Conservation (phyloP, 345 rosid species). For the Populus ilicifolia region DNA sequence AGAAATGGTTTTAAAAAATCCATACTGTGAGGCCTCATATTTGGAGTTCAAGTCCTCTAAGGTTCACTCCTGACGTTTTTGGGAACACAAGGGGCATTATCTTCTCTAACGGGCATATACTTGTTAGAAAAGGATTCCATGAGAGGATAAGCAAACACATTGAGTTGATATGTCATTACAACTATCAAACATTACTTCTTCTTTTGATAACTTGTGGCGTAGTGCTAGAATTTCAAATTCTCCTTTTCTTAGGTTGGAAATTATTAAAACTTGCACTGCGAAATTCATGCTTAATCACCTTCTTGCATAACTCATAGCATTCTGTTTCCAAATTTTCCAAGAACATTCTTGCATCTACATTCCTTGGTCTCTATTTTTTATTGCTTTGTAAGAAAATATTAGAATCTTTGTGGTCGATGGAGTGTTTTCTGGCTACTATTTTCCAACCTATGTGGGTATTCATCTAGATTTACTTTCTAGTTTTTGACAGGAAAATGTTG, state of each 20-base stretch:
- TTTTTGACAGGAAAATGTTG: conserved; percentile 4
- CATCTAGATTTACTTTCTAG: neutral
- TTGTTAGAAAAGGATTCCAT: neutral
- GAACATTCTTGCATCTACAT: neutral
- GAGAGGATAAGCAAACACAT: neutral
- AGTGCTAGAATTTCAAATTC: neutral
- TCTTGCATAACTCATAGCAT: neutral
- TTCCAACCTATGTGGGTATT: neutral
- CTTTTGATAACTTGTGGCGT: neutral
- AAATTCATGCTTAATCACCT: neutral
- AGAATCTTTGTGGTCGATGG: neutral
- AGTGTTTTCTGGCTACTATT: neutral
- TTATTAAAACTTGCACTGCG: neutral
- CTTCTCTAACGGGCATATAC: neutral
- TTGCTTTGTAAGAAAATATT: neutral
- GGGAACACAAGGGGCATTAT: neutral
- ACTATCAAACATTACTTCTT: neutral
- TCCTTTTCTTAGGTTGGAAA: neutral
- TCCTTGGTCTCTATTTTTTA: neutral
- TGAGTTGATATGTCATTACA: neutral
- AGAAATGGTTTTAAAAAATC: neutral
- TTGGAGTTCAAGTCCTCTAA: neutral
- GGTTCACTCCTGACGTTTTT: neutral
- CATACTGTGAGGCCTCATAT: neutral
- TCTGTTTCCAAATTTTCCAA: neutral